Evolutionary conservation across 768 basidiomycete species (phyloP), one percentile per base, ranked within the genome.

Genomic region (Leccinum arenicola): DNA sequence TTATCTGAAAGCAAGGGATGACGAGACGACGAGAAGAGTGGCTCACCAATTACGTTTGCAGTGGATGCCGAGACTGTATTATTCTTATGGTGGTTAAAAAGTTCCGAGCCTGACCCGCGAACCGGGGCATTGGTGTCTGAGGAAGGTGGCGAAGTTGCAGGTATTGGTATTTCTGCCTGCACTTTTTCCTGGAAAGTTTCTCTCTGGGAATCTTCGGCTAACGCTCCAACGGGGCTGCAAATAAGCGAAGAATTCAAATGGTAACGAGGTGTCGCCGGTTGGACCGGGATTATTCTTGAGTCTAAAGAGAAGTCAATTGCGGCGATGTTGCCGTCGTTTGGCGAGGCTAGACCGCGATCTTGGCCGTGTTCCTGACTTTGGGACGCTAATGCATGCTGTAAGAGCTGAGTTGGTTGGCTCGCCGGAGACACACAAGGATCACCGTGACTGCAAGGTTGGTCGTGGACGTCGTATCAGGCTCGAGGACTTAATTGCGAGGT

Each of bases 381-480:
- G 45, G 56, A 55, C 47, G 73, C 71, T 21, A 85, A 64, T 7
- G 82, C 76, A 57, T 81, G 75, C 53, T 78, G 71, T 52, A 87
- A 68, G 43, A 86, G 65, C 56, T 85, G 80, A 19, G 81, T 82
- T 6, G 84, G 76, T 61, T 86, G 85, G n/a, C 40, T 43, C 40
- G 31, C 31, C 31, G 43, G 10, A n/a, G 83, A 82, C 61, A 78
- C 77, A 23, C 69, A 74, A 25, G 70, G 57, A 65, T 79, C 79
- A 67, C 31, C 31, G 31, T 11, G 31, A 31, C 82, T 85, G 59
- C 60, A 59, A 65, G 57, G 31, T 25, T 53, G 63, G 31, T 51
- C 23, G 25, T 11, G 23, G 17, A 21, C 50, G 57, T 43, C n/a
- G 43, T 43, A 55, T 66, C 57, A 71, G 64, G 56, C 53, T 54